Evolutionary conservation across 208 protist genomes (phyloP).

Genomic region (Acanthamoeba castellanii): DNA sequence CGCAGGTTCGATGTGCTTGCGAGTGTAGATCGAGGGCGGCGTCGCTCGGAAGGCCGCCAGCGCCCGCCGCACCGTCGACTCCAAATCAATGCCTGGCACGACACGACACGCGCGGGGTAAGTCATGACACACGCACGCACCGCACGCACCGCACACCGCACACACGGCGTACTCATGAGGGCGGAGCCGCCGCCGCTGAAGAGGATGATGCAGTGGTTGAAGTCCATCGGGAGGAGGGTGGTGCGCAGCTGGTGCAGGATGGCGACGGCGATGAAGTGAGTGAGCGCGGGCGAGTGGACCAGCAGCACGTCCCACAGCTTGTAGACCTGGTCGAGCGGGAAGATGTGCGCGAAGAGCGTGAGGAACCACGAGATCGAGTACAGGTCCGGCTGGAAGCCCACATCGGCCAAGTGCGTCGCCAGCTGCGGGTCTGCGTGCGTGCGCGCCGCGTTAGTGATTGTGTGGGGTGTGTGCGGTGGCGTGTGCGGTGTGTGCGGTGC

Average conservation of each 20-base stretch:
- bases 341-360: constrained; percentile 89
- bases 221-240: constrained; percentile 80
- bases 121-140: neutral
- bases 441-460: neutral
- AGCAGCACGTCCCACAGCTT: constrained; percentile 95
- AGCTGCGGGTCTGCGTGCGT: constrained; percentile 91
- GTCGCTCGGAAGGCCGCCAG: constrained; percentile 27
- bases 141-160: neutral
- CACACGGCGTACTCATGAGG: constrained; percentile 15
- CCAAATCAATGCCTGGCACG: neutral
- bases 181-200: constrained; percentile 76
- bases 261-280: constrained; percentile 86
- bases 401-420: constrained; percentile 91
- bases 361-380: constrained; percentile 97
- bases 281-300: constrained; percentile 82
- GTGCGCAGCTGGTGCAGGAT: constrained; percentile 85
- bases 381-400: constrained; percentile 93
- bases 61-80: neutral
- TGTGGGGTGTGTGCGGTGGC: neutral
- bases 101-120: neutral
- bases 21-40: constrained; percentile 9
- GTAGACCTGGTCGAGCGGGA: constrained; percentile 93
- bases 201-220: constrained; percentile 85
- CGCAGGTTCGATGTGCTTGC: neutral
- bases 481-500: too few species aligned